phyloP scores from a whole-genome alignment of 495 filamentous ascomycete genomes.

The Penicillium mononematosum region DNA sequence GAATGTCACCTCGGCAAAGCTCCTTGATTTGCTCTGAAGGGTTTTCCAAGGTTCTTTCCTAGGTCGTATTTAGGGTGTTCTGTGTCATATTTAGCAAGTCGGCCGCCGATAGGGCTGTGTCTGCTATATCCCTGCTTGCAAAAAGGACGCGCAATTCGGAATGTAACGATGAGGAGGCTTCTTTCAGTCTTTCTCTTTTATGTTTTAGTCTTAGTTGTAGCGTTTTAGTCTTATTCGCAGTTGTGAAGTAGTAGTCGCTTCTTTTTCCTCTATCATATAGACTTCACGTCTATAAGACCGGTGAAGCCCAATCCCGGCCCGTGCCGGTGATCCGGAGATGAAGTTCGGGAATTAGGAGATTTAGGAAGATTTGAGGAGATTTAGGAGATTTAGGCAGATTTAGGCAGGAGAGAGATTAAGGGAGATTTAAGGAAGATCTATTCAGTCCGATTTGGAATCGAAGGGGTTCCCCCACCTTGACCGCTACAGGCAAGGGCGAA shows the following conservation, averaged over 20 bases:
- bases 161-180: conserved; percentile 3
- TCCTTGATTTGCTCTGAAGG: neutral
- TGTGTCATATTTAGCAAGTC: conserved; percentile 5
- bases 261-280: neutral
- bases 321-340: conserved; percentile 18
- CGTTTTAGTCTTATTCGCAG: neutral
- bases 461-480: conserved; percentile 1
- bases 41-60: neutral
- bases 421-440: neutral
- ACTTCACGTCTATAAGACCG: neutral
- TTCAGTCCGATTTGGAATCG: neutral
- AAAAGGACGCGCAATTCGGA: conserved; percentile 13
- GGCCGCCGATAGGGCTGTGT: conserved; percentile 1
- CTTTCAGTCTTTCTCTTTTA: neutral
- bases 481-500: conserved; percentile 3
- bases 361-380: neutral
- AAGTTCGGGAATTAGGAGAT: neutral
- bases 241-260: neutral
- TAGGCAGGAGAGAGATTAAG: neutral
- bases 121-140: conserved; percentile 10
- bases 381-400: neutral
- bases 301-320: conserved; percentile 20
- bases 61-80: neutral
- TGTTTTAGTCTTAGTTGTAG: neutral
- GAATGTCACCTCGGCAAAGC: conserved; percentile 10